Percentiles rank a stretch among this genome's conserved stretches.
phyloP scores from a whole-genome alignment of 305 asterid species.

The Ajuga reptans region DNA sequence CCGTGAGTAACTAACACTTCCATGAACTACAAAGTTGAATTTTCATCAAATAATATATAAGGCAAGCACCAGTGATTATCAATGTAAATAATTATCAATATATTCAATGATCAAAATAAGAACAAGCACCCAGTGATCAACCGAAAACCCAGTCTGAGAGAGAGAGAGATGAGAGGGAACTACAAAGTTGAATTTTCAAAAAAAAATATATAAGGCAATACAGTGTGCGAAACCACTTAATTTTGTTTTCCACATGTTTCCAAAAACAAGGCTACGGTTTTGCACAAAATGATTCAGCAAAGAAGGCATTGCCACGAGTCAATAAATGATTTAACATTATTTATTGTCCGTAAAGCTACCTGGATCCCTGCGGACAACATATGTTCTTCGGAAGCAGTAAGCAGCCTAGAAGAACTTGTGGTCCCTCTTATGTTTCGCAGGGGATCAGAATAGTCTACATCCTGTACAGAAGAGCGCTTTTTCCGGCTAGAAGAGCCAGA shows the following conservation, averaged over 20 bases:
- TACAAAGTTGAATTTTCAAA: not conserved
- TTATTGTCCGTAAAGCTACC: conserved; percentile 30
- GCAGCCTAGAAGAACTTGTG: conserved; percentile 59
- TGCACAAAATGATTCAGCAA: not conserved
- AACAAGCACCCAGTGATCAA: no score
- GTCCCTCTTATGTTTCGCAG: conserved; percentile 75
- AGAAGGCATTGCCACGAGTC: not conserved
- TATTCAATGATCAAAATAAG: no score
- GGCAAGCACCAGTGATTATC: no score
- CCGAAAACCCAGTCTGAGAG: no score
- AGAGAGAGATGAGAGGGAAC: not conserved
- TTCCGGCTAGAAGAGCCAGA: conserved; percentile 61
- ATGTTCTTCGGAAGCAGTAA: conserved; percentile 79
- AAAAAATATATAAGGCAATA: not conserved
- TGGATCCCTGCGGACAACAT: conserved; percentile 76
- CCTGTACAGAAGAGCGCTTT: conserved; percentile 56
- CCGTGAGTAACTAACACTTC: no score
- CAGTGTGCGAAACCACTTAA: not conserved
- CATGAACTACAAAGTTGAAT: no score
- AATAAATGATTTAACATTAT: not conserved
- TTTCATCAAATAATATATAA: no score
- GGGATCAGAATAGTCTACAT: conserved; percentile 72
- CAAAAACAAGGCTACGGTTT: not conserved
- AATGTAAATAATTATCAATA: no score
- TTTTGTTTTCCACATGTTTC: not conserved